A percentile compares a stretch with the other conserved stretches of the same genome.
These are phyloP conservation scores for Fusarium temperatum DNA, from an alignment of 2,329 filamentous ascomycete genomes.

Conservation along the genomic window DNA sequence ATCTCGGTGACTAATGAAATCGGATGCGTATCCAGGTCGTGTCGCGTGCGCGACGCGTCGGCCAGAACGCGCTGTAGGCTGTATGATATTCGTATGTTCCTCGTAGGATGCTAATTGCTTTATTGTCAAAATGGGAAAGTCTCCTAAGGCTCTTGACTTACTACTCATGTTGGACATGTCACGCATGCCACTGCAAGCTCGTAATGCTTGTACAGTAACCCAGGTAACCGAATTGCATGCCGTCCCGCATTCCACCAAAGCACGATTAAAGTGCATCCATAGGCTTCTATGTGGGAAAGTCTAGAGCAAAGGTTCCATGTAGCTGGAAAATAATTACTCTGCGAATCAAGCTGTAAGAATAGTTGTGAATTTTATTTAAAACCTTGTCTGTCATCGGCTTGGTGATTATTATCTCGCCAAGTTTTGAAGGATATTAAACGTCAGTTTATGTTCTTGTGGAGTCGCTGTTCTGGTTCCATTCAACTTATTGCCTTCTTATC, in stretches of 20 bases:
- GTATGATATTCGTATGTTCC: no score
- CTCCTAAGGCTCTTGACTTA: not conserved
- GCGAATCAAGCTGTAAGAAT: not conserved
- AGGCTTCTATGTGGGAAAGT: accelerated
- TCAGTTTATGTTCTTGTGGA: no score
- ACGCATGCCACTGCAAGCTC: no score
- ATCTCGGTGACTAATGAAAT: not conserved
- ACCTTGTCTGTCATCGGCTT: accelerated
- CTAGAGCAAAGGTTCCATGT: accelerated
- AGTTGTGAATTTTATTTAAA: not conserved
- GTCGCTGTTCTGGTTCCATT: no score
- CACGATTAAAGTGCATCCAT: not conserved
- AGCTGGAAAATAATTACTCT: accelerated
- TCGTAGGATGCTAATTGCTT: no score
- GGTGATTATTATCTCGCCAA: not conserved
- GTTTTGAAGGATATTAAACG: not conserved
- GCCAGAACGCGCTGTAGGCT: not conserved
- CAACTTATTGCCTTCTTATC: no score
- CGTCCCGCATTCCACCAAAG: not conserved
- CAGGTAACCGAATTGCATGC: not conserved
- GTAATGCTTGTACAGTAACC: not conserved
- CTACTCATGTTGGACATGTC: not conserved
- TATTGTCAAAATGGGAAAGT: no score
- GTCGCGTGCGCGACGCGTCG: not conserved
- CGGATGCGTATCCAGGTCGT: not conserved